Base-by-base conservation (phyloP, 306 rosid genomes). In the Cicer cuneatum region DNA sequence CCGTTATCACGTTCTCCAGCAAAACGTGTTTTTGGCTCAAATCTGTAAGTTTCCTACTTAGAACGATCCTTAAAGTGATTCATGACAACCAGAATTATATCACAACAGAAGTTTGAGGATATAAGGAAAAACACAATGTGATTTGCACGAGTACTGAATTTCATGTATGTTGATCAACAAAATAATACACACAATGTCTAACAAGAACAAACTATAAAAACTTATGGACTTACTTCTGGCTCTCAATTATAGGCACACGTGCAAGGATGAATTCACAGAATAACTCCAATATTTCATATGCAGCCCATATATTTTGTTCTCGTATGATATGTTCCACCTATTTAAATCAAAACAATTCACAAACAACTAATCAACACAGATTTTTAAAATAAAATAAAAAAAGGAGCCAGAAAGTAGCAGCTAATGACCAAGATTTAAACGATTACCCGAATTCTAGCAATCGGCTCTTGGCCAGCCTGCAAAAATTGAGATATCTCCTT, bases 241-340 rank as follows among this genome's bases (percentile, higher is more conserved):
- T 88, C 83, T 94, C 99, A 58, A 94, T 85, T 29, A 94, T 87
- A 9, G 99, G 96, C 60, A 94, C 92, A 13, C 99, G 91, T 9
- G 97, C 99, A 71, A 94, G 97, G 77, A 92, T 78, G 64, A 94
- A 94, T 72, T 94, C 99, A 78, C 99, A 94, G 82, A 92, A 94
- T 41, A 94, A 87, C 95, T 92, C 99, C 78, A 94, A 77, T 72
- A 94, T 92, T 84, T 94, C 96, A 83, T 94, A 94, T 1, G 99
- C 97, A 67, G 86, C 97, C 91, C 96, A 89, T 45, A 78, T 79
- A 71, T 92, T 90, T 77, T 94, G 98, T 78, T 94, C 98, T 68
- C 96, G 87, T 58, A 94, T 92, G 61, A 91, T 88, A 90, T 94
- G 97, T 78, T 94, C 99, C 88, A 94, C 99, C 99, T 94, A 52